phyloP scores from a whole-genome alignment of 257 asterid species.

The Craterostigma plantagineum region DNA sequence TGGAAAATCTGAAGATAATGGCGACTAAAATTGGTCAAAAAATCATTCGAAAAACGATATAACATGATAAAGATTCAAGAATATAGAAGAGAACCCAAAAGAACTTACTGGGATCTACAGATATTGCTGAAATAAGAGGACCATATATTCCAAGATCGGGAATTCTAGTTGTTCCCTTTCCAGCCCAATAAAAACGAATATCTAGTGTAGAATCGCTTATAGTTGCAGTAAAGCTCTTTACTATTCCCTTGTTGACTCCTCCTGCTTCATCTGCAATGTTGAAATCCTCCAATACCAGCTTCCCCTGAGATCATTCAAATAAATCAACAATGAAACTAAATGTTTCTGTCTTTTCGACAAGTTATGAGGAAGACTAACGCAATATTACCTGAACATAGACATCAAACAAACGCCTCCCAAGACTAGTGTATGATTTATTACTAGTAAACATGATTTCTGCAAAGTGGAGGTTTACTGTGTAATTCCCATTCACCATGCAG shows the following conservation, averaged over 20 bases:
- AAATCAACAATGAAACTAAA: too few species aligned
- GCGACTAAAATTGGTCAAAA: too few species aligned
- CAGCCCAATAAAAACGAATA: slow-evolving; percentile 76
- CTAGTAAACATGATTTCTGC: not conserved
- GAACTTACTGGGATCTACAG: slow-evolving; percentile 41
- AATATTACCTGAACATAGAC: slow-evolving; percentile 53
- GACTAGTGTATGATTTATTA: not conserved
- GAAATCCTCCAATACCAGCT: slow-evolving; percentile 44
- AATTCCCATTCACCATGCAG: not conserved
- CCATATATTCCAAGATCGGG: slow-evolving; percentile 68
- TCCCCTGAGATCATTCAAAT: slow-evolving; percentile 29
- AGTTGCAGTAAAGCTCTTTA: slow-evolving; percentile 22
- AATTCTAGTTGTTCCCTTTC: slow-evolving; percentile 61
- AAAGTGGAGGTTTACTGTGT: not conserved
- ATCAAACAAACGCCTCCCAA: slow-evolving; percentile 20
- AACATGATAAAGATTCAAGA: too few species aligned
- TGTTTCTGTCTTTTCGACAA: too few species aligned
- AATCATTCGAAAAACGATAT: too few species aligned
- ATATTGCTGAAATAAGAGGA: slow-evolving; percentile 80
- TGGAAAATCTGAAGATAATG: slow-evolving; percentile 23
- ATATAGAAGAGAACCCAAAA: slow-evolving; percentile 2
- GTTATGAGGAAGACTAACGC: too few species aligned
- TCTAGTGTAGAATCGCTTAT: slow-evolving; percentile 39
- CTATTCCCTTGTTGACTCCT: slow-evolving; percentile 42
- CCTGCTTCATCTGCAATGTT: slow-evolving; percentile 61